These are phyloP conservation scores for Cadophora gregata DNA, from an alignment of 2,329 filamentous ascomycete genomes.

Conservation along the genomic window DNA sequence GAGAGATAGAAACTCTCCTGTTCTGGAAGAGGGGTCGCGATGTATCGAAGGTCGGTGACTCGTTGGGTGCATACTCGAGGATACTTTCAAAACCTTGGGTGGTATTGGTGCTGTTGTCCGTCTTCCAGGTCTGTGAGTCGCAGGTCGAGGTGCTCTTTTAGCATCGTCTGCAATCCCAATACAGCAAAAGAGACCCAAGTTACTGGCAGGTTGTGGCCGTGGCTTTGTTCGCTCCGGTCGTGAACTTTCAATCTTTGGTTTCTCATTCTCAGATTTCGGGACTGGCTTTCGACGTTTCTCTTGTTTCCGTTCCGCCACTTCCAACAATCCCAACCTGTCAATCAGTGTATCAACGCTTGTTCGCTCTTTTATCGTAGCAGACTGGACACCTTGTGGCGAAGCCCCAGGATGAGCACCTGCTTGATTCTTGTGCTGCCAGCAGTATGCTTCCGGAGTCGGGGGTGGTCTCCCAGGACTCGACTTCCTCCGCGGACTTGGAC, in stretches of 20 bases:
- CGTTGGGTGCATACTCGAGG: constrained; percentile 28
- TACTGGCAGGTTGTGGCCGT: constrained; percentile 34
- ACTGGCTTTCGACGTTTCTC: constrained; percentile 36
- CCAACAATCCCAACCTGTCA: constrained; percentile 77
- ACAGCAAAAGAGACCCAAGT: constrained; percentile 40
- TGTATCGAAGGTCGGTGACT: constrained; percentile 35
- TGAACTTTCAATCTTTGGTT: constrained; percentile 16
- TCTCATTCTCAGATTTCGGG: constrained; percentile 37
- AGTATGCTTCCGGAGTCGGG: constrained; percentile 60
- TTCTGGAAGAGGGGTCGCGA: constrained; percentile 42
- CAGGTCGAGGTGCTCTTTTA: constrained; percentile 36
- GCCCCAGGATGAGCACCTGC: constrained; percentile 51
- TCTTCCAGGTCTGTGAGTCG: constrained; percentile 25
- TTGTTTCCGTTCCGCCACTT: constrained; percentile 51
- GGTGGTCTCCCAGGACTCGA: constrained; percentile 35
- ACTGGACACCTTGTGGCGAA: constrained; percentile 45
- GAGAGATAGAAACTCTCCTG: constrained; percentile 62
- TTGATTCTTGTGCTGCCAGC: constrained; percentile 96
- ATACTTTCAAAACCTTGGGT: constrained; percentile 21
- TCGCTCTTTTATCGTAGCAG: constrained; percentile 63
- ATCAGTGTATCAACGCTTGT: constrained; percentile 88
- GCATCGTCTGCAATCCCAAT: constrained; percentile 39
- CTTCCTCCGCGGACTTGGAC: constrained; percentile 36
- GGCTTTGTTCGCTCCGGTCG: constrained; percentile 25
- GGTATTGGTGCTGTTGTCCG: constrained; percentile 29